Evolutionary conservation across 805 yeast genomes (phyloP).

Genomic region (Saccharomyces mikatae): DNA sequence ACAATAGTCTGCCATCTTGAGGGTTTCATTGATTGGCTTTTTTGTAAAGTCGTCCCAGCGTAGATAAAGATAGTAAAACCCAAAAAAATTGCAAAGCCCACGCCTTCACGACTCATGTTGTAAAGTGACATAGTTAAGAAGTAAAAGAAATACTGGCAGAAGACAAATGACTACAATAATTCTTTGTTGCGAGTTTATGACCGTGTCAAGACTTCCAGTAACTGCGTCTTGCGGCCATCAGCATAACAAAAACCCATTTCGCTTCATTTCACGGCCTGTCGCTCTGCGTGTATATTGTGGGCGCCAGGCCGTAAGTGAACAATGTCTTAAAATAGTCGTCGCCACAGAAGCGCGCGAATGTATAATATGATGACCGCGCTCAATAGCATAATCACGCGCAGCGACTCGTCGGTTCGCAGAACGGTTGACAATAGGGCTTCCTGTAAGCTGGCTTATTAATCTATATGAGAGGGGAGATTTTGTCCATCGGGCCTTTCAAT

Average conservation of each 20-base stretch:
- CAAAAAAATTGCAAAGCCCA: conserved; percentile 57
- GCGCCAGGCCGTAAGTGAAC: neutral
- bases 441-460: neutral
- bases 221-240: neutral
- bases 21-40: conserved; percentile 77
- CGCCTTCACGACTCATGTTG: conserved; percentile 44
- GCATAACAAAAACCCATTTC: too few relatives aligned
- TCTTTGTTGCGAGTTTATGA: conserved; percentile 25
- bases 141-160: conserved; percentile 44
- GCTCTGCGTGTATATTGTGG: neutral
- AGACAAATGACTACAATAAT: conserved; percentile 20
- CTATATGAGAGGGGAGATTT: neutral
- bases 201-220: conserved; percentile 13
- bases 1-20: conserved; percentile 68
- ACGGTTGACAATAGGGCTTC: neutral
- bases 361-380: too few relatives aligned
- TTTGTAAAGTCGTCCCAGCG: conserved; percentile 85
- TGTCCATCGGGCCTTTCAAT: neutral
- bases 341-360: neutral
- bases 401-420: neutral
- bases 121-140: conserved; percentile 43
- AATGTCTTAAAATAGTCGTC: neutral
- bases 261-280: neutral
- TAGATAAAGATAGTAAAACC: conserved; percentile 58
- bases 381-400: neutral